A percentile compares a stretch with the other conserved stretches of the same genome.
Conservation (phyloP, 2,329 filamentous ascomycete genomes). For the Periconia sp. region DNA sequence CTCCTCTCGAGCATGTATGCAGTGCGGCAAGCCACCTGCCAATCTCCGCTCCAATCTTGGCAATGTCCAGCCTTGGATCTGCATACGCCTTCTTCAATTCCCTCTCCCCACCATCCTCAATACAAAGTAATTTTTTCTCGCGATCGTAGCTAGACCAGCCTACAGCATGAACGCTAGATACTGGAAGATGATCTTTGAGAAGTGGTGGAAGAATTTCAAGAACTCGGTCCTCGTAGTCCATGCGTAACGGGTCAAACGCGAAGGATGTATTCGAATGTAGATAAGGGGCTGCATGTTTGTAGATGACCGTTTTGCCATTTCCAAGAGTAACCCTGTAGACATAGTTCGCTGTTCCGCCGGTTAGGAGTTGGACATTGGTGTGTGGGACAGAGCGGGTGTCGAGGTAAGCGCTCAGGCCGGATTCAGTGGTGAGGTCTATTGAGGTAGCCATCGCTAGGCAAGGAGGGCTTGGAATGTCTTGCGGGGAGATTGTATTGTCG, state of each 20-base stretch:
- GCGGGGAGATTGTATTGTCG: not conserved
- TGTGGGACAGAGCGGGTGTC: slow-evolving; percentile 3
- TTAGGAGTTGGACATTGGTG: slow-evolving; percentile 24
- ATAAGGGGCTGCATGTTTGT: slow-evolving; percentile 45
- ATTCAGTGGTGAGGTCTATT: slow-evolving; percentile 23
- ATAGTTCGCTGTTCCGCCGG: slow-evolving; percentile 44
- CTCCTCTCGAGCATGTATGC: slow-evolving; percentile 22
- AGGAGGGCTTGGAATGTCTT: not conserved
- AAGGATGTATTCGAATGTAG: slow-evolving; percentile 30
- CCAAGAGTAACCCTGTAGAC: slow-evolving; percentile 36
- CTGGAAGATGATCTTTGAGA: slow-evolving; percentile 6
- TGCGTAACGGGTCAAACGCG: slow-evolving; percentile 32
- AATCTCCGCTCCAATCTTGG: slow-evolving; percentile 27
- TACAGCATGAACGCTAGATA: slow-evolving; percentile 23
- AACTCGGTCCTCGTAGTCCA: slow-evolving; percentile 43
- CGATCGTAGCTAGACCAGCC: slow-evolving; percentile 30
- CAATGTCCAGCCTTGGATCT: slow-evolving; percentile 23
- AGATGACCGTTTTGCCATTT: slow-evolving; percentile 25
- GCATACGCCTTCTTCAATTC: slow-evolving; percentile 43
- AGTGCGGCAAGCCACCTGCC: slow-evolving; percentile 42
- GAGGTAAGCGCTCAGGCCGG: slow-evolving; percentile 30
- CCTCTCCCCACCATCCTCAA: slow-evolving; percentile 36
- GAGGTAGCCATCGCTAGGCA: slow-evolving; percentile 12
- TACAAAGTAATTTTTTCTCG: slow-evolving; percentile 31
- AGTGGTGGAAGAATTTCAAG: slow-evolving; percentile 24